These are phyloP conservation scores for Macrocystidia cucumis DNA, from an alignment of 1,284 basidiomycete species.

Conservation along the genomic window DNA sequence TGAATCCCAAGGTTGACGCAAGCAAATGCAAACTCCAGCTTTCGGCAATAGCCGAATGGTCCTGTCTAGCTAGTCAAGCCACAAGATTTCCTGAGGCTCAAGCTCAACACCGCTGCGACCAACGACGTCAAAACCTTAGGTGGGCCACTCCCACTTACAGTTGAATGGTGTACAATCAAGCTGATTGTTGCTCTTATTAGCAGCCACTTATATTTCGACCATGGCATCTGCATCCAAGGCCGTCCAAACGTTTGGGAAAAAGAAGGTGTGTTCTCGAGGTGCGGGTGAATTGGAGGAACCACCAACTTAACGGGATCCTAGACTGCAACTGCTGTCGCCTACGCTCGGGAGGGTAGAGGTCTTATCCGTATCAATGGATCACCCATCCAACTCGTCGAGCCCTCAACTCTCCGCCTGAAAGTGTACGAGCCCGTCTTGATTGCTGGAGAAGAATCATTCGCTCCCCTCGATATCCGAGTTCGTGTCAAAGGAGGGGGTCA, in stretches of 20 bases:
- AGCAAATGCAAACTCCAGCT: too few species aligned
- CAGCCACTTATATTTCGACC: too few species aligned
- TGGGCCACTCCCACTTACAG: conserved; percentile 12
- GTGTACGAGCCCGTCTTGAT: conserved; percentile 95
- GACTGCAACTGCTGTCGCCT: conserved; percentile 96
- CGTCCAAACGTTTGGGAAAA: conserved; percentile 98
- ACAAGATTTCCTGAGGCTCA: conserved; percentile 17
- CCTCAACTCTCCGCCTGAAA: conserved; percentile 95
- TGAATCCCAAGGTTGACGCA: too few species aligned
- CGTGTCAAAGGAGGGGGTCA: conserved; percentile 99
- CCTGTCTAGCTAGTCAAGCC: conserved; percentile 33
- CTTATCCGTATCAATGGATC: conserved; percentile 96
- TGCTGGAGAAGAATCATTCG: conserved; percentile 80
- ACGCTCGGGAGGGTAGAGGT: conserved; percentile 95
- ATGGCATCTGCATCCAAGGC: conserved; percentile 78
- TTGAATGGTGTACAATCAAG: conserved; percentile 5
- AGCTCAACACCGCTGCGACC: conserved; percentile 27
- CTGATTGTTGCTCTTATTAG: too few species aligned
- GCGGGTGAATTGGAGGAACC: conserved; percentile 6
- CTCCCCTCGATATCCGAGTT: conserved; percentile 90
- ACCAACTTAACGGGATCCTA: conserved; percentile 21
- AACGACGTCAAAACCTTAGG: conserved; percentile 37
- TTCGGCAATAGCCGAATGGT: conserved; percentile 27
- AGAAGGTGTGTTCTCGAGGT: conserved; percentile 63
- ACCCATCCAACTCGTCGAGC: conserved; percentile 92